Conservation (phyloP, 2,329 filamentous ascomycete genomes). For the Ophiostoma tasmaniense region DNA sequence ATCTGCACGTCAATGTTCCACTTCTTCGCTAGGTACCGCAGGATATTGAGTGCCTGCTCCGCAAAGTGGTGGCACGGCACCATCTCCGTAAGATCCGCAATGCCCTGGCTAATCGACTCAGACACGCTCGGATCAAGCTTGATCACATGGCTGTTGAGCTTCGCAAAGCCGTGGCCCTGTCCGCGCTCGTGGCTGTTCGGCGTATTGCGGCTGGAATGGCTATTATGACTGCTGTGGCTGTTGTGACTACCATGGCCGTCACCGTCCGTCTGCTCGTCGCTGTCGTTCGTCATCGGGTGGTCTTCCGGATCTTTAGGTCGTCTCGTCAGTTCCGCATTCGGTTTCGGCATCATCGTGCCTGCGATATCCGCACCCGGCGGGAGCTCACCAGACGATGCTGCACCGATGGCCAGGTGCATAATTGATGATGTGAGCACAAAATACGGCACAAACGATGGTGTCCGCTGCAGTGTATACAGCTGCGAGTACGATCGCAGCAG, state of each 20-base stretch:
- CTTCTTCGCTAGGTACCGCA: conserved; percentile 48
- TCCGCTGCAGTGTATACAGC: conserved; percentile 49
- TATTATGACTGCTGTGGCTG: not conserved
- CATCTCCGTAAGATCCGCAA: conserved; percentile 53
- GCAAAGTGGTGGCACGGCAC: conserved; percentile 52
- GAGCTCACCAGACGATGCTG: conserved; percentile 24
- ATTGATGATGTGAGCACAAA: conserved; percentile 54
- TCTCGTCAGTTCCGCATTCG: not conserved
- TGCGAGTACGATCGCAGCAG: conserved; percentile 49
- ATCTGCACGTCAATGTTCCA: conserved; percentile 50
- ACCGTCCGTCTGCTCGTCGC: not conserved
- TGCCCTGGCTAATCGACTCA: conserved; percentile 44
- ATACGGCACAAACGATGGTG: conserved; percentile 53
- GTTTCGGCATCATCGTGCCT: not conserved
- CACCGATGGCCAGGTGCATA: conserved; percentile 49
- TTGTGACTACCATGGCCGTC: not conserved
- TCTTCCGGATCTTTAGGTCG: conserved; percentile 1
- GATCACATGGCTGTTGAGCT: not conserved
- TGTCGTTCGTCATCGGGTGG: not conserved
- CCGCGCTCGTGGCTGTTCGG: not conserved
- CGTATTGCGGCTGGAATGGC: not conserved
- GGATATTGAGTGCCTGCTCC: conserved; percentile 51
- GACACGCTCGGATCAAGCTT: conserved; percentile 33
- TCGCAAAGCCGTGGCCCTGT: not conserved
- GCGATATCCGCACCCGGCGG: conserved; percentile 12